A percentile compares a stretch with the other conserved stretches of the same genome.
Conservation (phyloP, 2,329 filamentous ascomycete genomes). For the Cytospora piceae region DNA sequence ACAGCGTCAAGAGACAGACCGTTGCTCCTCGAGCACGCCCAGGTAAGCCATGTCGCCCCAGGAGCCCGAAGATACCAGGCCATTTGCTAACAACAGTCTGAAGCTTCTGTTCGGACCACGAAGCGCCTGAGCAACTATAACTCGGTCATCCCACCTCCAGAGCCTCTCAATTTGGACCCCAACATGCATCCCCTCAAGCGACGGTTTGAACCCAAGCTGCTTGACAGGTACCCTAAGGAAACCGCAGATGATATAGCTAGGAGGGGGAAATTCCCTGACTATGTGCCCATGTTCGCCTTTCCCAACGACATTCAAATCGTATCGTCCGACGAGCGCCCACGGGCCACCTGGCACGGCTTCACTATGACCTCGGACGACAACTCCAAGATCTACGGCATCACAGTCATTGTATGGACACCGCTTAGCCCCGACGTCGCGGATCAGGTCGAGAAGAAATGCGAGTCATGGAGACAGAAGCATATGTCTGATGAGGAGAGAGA, state of each 20-base stretch:
- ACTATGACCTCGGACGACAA: conserved; percentile 96
- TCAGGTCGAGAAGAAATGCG: conserved; percentile 80
- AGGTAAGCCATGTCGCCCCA: conserved; percentile 57
- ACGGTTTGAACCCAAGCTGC: conserved; percentile 91
- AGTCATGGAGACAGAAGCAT: conserved; percentile 81
- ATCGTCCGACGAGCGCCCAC: conserved; percentile 88
- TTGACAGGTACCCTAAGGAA: conserved; percentile 89
- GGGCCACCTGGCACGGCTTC: conserved; percentile 99
- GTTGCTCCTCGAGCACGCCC: conserved; percentile 74
- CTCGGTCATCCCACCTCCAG: conserved; percentile 91
- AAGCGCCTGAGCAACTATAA: conserved; percentile 96
- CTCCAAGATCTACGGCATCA: conserved; percentile 89
- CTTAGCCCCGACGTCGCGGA: conserved; percentile 81
- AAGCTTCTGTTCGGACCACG: conserved; percentile 72
- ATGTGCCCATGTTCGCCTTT: conserved; percentile 99
- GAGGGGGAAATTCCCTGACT: conserved; percentile 89
- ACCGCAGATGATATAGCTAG: conserved; percentile 79
- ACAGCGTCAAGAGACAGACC: conserved; percentile 86
- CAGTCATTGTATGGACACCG: conserved; percentile 90
- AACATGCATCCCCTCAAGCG: conserved; percentile 95
- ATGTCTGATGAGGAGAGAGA: conserved; percentile 93
- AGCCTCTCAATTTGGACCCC: conserved; percentile 85
- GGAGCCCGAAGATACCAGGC: conserved; percentile 3
- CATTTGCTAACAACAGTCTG: conserved; percentile 41
- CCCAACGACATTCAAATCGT: conserved; percentile 98